A percentile compares a stretch with the other conserved stretches of the same genome.
These are phyloP conservation scores for Phytopythium sindhum DNA, from an alignment of 352 stramenopile genomes.

Conservation along the genomic window DNA sequence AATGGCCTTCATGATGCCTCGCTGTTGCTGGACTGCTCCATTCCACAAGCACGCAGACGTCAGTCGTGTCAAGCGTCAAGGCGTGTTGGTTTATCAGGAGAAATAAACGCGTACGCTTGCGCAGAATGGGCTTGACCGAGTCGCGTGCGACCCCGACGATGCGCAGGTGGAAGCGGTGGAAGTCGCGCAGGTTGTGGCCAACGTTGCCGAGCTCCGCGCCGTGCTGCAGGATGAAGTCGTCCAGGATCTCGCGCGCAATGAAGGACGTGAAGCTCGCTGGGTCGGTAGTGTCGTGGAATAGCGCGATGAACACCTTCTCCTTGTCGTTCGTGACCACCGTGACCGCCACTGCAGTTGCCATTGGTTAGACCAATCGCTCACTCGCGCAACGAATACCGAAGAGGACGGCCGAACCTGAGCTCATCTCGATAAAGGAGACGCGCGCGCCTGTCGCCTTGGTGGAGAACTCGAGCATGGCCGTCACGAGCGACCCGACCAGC, in stretches of 20 bases:
- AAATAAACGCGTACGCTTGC: conserved; percentile 52
- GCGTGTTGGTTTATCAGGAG: neutral
- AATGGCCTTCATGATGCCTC: conserved; percentile 86
- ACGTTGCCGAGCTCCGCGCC: conserved; percentile 72
- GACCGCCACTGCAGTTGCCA: conserved; percentile 54
- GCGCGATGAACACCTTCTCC: conserved; percentile 89
- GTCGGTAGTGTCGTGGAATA: conserved; percentile 88
- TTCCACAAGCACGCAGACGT: neutral
- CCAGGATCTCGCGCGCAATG: conserved; percentile 85
- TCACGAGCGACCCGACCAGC: conserved; percentile 88
- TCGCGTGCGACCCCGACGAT: conserved; percentile 82
- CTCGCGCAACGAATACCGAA: neutral
- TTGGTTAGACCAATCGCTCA: neutral
- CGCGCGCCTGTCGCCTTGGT: conserved; percentile 85
- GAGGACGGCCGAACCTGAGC: conserved; percentile 34
- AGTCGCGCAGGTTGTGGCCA: conserved; percentile 89
- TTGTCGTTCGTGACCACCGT: conserved; percentile 88
- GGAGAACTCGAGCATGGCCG: conserved; percentile 91
- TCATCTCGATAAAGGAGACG: conserved; percentile 90
- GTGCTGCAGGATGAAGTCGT: conserved; percentile 79
- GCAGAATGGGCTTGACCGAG: conserved; percentile 79
- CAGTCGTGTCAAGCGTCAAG: neutral
- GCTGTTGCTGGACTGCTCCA: conserved; percentile 77
- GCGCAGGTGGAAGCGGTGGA: conserved; percentile 87
- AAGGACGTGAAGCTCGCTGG: conserved; percentile 79